Evolutionary conservation across 495 filamentous ascomycete genomes (phyloP).

Genomic region (Tuber aestivum): DNA sequence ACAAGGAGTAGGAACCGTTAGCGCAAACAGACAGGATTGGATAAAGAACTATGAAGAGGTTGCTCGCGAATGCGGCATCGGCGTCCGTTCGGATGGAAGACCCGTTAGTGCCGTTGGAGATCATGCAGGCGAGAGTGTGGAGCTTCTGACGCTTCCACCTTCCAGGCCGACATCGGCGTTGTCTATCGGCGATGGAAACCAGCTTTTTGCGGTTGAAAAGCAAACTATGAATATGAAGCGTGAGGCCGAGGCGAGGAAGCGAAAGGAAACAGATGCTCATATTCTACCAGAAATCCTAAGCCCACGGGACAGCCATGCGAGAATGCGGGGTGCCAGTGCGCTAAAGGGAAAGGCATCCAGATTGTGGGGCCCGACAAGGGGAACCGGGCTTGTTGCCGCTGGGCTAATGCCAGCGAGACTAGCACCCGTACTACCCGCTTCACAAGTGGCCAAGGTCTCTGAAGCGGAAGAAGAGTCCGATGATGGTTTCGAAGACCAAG

Average conservation of each 20-base stretch:
- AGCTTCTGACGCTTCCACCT: constrained; percentile 28
- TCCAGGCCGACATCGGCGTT: constrained; percentile 30
- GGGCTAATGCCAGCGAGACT: constrained; percentile 26
- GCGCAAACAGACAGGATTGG: constrained; percentile 34
- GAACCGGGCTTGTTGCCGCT: constrained; percentile 21
- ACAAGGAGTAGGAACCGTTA: constrained; percentile 26
- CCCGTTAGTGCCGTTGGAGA: constrained; percentile 32
- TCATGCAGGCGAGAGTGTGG: constrained; percentile 30
- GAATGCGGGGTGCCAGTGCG: constrained; percentile 36
- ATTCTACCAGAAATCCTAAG: constrained; percentile 40
- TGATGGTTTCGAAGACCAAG: constrained; percentile 9
- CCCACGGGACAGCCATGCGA: constrained; percentile 40
- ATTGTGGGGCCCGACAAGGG: constrained; percentile 33
- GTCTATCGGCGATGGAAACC: constrained; percentile 9
- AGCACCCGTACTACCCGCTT: constrained; percentile 9
- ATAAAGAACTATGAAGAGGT: constrained; percentile 39
- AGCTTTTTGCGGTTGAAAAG: constrained; percentile 11
- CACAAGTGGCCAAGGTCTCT: constrained; percentile 19
- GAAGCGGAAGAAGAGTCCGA: constrained; percentile 43
- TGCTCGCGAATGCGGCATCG: constrained; percentile 38
- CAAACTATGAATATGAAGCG: constrained; percentile 11
- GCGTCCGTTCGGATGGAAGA: constrained; percentile 28
- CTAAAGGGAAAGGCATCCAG: constrained; percentile 34
- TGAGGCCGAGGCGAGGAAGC: constrained; percentile 16
- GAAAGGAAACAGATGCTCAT: constrained; percentile 28